Conservation (phyloP, 176 grass and related monocot genomes). For the Rhynchospora pubera region DNA sequence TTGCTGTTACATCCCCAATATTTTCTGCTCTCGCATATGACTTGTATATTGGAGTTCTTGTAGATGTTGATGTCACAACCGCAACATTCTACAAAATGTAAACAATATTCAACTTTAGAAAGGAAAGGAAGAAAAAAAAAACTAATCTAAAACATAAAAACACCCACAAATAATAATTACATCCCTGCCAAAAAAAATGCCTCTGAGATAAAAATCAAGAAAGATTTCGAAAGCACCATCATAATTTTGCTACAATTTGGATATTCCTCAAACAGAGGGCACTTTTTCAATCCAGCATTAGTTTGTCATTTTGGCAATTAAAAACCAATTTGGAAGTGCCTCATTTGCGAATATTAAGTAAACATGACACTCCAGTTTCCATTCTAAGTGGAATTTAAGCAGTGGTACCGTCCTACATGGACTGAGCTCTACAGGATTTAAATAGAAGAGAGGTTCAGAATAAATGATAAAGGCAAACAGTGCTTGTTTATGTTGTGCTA, state of each 20-base stretch:
- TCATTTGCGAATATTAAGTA: not conserved
- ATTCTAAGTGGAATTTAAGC: not conserved
- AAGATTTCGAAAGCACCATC: not conserved
- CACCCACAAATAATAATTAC: not conserved
- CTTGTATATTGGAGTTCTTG: slow-evolving; percentile 95
- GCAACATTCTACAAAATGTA: slow-evolving; percentile 25
- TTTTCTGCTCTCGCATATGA: slow-evolving; percentile 98
- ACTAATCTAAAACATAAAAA: not conserved
- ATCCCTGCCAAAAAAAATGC: not conserved
- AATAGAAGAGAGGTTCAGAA: not conserved
- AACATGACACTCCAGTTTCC: not conserved
- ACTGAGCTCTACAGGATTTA: not conserved
- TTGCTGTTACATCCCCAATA: slow-evolving; percentile 97
- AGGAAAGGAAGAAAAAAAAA: slow-evolving; percentile 7
- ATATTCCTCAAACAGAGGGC: not conserved
- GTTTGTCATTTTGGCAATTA: not conserved
- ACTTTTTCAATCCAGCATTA: not conserved
- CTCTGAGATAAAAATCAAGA: not conserved
- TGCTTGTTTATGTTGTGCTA: not conserved
- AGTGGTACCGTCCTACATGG: not conserved
- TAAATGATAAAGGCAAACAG: not conserved
- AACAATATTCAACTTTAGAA: slow-evolving; percentile 13
- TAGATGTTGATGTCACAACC: slow-evolving; percentile 97
- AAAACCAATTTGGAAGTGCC: not conserved
- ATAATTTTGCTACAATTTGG: not conserved